Evolutionary conservation across 306 rosid genomes (phyloP), one percentile per base, ranked within the genome.

Genomic region (Sindora glabra): DNA sequence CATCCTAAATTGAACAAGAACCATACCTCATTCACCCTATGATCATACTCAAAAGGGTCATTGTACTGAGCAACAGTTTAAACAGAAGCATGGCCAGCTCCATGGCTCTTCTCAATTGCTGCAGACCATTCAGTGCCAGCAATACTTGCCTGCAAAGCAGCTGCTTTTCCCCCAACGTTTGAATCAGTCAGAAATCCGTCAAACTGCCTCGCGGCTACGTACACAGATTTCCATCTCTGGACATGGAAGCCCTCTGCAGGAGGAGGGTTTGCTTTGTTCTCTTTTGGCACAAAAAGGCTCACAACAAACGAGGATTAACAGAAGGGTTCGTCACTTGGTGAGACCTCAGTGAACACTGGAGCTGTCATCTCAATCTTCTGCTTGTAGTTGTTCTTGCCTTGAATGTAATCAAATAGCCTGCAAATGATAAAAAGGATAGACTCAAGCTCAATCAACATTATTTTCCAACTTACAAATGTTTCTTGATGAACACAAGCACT

Each of bases 61-160:
- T 90, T 86, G 67, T 90, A 90, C 85, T 90, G 94, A 1, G 94
- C 94, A 25, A 86, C 89, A 2, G 74, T 79, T 72, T 80, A 90
- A 61, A 44, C 68, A 17, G 88, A 64, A 64, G 82, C 26, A 34
- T 60, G 61, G 10, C 65, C 81, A 13, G 34, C 68, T 32, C 70
- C 62, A 7, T 42, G 79, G 64, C 70, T 73, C 73, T 78, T 81
- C 19, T 73, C 72, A 36, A 84, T 74, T 10, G 90, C 86, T 19
- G 66, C 69, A 18, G 81, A 48, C 95, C 97, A 90, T n/a, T 64
- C 13, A 0, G 94, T 84, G 46, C 75, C 89, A 1, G 71, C 88
- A 66, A 87, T 73, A 65, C 80, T 78, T 8, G 74, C 80, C 49
- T 84, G 56, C 79, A 84, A 72, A 0, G 86, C 83, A 9, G 94